phyloP scores from a whole-genome alignment of 768 basidiomycete species.

The Multifurca ochricompacta region DNA sequence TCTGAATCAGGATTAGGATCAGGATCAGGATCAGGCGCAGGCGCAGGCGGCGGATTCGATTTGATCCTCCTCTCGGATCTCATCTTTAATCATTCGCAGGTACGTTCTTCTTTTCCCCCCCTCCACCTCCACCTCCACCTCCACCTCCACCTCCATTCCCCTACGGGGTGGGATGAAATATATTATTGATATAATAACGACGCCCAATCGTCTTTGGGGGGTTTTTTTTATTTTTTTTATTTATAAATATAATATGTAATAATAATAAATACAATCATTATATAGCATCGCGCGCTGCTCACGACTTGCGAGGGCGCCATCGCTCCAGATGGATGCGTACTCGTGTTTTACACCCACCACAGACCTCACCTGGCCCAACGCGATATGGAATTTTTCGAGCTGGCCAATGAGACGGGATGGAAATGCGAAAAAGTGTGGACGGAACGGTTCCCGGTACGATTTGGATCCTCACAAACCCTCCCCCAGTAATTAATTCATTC shows the following conservation, averaged over 20 bases:
- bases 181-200: too few species aligned
- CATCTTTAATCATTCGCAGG: constrained; percentile 92
- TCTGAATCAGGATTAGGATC: too few species aligned
- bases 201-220: too few species aligned
- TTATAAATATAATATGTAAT: too few species aligned
- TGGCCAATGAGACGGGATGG: constrained; percentile 62
- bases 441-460: constrained; percentile 54
- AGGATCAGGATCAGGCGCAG: too few species aligned
- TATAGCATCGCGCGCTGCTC: constrained; percentile 80
- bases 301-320: constrained; percentile 52
- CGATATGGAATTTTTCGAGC: constrained; percentile 76
- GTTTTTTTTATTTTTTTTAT: background rate
- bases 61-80: constrained; percentile 87
- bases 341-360: constrained; percentile 89
- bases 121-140: too few species aligned
- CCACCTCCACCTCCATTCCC: too few species aligned
- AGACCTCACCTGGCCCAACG: constrained; percentile 74
- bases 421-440: constrained; percentile 59
- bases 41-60: constrained; percentile 44
- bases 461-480: background rate
- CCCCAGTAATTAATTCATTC: background rate
- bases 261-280: too few species aligned
- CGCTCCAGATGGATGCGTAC: constrained; percentile 32
- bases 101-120: constrained; percentile 25
- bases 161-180: too few species aligned